Evolutionary conservation across 306 rosid species (phyloP).

Genomic region (Acacia confusa): DNA sequence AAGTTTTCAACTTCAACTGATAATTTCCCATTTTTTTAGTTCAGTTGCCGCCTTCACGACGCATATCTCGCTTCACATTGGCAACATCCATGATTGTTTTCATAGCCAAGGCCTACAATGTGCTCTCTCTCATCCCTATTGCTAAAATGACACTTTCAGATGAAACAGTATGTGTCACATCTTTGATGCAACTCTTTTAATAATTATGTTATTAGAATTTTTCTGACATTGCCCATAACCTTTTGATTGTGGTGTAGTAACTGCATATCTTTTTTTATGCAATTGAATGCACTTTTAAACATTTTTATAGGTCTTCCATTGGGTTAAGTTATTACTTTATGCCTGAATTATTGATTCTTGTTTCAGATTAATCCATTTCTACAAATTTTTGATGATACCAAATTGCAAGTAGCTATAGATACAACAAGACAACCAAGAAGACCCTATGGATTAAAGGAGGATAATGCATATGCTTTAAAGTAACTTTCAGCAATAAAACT

Average conservation of each 20-base stretch:
- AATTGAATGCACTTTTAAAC: not conserved
- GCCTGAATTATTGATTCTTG: slow-evolving; percentile 21
- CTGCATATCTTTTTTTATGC: not conserved
- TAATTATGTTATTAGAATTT: slow-evolving; percentile 9
- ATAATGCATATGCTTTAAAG: slow-evolving; percentile 60
- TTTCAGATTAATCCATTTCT: slow-evolving; percentile 83
- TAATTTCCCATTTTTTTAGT: slow-evolving; percentile 49
- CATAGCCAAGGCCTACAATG: slow-evolving; percentile 68
- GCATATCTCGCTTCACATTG: slow-evolving; percentile 79
- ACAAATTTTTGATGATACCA: slow-evolving; percentile 59
- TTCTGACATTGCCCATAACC: not conserved
- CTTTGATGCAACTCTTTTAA: slow-evolving; percentile 18
- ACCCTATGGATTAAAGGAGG: slow-evolving; percentile 74
- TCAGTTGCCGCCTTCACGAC: slow-evolving; percentile 74
- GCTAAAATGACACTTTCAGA: slow-evolving; percentile 58
- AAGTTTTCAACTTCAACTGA: slow-evolving; percentile 31
- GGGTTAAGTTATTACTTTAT: slow-evolving; percentile 15
- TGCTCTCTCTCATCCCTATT: slow-evolving; percentile 61
- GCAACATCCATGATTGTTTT: slow-evolving; percentile 88
- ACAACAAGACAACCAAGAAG: slow-evolving; percentile 34
- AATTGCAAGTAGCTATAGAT: slow-evolving; percentile 57
- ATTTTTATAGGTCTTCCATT: slow-evolving; percentile 7
- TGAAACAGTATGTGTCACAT: slow-evolving; percentile 48
- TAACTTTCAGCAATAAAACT: slow-evolving; percentile 55
- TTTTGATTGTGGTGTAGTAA: not conserved